A percentile compares a stretch with the other conserved stretches of the same genome.
phyloP scores from a whole-genome alignment of 345 rosid species.

The Linum trigynum region DNA sequence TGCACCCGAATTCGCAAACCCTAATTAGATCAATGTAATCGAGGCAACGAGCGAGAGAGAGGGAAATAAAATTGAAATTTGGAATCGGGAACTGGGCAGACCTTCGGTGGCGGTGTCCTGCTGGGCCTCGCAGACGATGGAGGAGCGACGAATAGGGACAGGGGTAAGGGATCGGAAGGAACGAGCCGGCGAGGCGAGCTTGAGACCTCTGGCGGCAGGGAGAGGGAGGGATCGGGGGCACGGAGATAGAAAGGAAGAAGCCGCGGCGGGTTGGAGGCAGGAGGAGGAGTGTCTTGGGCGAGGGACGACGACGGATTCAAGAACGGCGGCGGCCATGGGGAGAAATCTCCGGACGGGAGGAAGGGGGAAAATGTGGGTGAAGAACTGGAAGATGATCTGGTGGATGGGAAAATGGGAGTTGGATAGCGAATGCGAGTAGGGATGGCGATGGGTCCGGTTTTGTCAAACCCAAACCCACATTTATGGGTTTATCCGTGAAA shows the following conservation, averaged over 20 bases:
- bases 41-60: neutral
- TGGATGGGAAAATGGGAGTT: neutral
- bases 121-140: conserved; percentile 36
- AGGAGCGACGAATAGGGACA: conserved; percentile 6
- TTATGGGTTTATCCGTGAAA: no score
- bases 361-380: neutral
- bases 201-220: conserved; percentile 26
- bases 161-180: conserved; percentile 5
- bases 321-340: conserved; percentile 29
- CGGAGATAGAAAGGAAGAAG: conserved; percentile 10
- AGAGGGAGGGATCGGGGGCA: conserved; percentile 17
- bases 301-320: conserved; percentile 22
- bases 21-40: neutral
- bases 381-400: neutral
- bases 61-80: no score
- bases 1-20: conserved; percentile 7
- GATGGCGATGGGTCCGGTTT: no score
- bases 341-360: neutral
- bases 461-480: no score
- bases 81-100: neutral
- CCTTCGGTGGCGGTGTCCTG: conserved; percentile 32
- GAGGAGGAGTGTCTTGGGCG: conserved; percentile 8
- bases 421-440: no score
- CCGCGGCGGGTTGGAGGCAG: conserved; percentile 2
- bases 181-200: conserved; percentile 11